Evolutionary conservation across 148 eudicot genomes (phyloP).

Genomic region (Fallopia convolvulus): DNA sequence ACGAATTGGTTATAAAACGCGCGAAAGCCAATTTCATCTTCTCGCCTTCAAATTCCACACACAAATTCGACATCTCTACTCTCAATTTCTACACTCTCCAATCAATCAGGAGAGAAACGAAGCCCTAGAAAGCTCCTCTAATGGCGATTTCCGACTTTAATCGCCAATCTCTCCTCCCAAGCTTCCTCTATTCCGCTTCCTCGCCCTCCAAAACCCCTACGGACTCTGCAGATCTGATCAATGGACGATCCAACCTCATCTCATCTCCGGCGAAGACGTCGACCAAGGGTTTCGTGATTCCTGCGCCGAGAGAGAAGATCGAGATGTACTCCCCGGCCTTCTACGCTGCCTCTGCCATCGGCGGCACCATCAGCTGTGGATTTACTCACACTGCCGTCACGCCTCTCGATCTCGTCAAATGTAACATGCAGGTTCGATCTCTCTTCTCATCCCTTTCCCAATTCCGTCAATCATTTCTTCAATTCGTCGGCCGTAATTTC

Average conservation of each 20-base stretch:
- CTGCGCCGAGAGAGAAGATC: constrained; percentile 54
- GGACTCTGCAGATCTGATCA: neutral
- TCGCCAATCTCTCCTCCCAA: constrained; percentile 29
- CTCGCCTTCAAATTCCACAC: neutral
- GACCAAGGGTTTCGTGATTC: constrained; percentile 22
- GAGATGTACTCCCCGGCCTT: constrained; percentile 54
- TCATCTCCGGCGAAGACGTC: neutral
- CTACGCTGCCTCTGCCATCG: constrained; percentile 49
- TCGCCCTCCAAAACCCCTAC: neutral
- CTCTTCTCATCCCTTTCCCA: neutral
- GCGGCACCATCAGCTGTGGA: constrained; percentile 51
- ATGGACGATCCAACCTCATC: neutral
- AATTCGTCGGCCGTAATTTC: neutral
- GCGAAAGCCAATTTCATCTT: neutral
- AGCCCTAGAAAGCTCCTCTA: neutral
- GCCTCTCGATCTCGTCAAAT: constrained; percentile 66
- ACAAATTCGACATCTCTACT: constrained; percentile 2
- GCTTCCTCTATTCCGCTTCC: constrained; percentile 22
- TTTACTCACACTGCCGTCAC: constrained; percentile 63
- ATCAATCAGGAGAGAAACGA: neutral
- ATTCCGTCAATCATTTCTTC: neutral
- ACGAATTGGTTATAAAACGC: neutral
- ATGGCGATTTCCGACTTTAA: constrained; percentile 21
- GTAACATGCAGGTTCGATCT: constrained; percentile 55
- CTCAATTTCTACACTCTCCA: neutral